These are phyloP conservation scores for Gossypium herbaceum DNA, from an alignment of 345 rosid genomes.

Conservation along the genomic window DNA sequence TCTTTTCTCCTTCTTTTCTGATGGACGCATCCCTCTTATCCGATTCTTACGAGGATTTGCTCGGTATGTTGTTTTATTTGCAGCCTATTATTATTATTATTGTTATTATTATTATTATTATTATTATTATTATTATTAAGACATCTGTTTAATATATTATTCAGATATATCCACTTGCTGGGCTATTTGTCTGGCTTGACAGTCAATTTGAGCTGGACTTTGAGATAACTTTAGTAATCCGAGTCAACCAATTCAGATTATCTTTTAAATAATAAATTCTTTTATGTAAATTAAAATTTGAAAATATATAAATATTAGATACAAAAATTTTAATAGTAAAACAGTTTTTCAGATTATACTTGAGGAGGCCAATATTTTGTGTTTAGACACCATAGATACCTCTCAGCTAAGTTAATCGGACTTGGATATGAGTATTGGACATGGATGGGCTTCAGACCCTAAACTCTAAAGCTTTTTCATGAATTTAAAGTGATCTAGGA, in stretches of 20 bases:
- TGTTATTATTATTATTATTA: background rate
- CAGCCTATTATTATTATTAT: background rate
- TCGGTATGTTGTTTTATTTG: constrained; percentile 50
- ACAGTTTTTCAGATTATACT: too few relatives aligned
- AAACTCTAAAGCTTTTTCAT: background rate
- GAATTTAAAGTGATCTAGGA: background rate
- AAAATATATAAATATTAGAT: too few relatives aligned
- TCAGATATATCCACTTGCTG: background rate
- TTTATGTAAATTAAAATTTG: too few relatives aligned
- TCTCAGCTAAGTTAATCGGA: background rate
- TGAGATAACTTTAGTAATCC: background rate
- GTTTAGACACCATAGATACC: background rate
- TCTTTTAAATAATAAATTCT: too few relatives aligned
- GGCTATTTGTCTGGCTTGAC: background rate
- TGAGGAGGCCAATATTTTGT: background rate
- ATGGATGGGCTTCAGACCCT: background rate
- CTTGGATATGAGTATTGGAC: background rate
- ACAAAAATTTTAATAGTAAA: background rate
- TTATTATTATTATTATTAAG: background rate
- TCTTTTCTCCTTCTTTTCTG: constrained; percentile 85
- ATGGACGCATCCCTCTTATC: constrained; percentile 68
- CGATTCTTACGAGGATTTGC: constrained; percentile 82
- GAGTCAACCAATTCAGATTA: background rate
- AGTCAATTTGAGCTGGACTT: too few relatives aligned
- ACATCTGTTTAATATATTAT: background rate